Evolutionary conservation across 371 early-diverging fungal species (phyloP).

Genomic region (Mortierella polycephala): DNA sequence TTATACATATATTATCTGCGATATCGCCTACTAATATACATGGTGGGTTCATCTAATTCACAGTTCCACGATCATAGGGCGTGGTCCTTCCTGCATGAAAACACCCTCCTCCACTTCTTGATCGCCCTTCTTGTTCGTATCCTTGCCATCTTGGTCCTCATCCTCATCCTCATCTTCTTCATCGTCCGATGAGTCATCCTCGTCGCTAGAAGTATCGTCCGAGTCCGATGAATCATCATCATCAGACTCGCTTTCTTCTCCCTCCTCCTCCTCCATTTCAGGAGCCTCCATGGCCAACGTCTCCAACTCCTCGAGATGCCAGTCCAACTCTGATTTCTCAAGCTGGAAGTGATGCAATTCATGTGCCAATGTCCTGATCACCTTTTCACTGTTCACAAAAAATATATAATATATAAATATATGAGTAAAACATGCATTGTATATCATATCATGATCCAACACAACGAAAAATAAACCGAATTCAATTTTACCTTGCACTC

Average conservation of each 20-base stretch:
- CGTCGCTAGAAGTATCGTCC: slow-evolving; percentile 30
- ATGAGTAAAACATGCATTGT: background rate
- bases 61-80: slow-evolving; percentile 48
- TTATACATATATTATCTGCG: too few relatives aligned
- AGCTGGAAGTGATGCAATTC: slow-evolving; percentile 81
- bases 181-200: slow-evolving; percentile 22
- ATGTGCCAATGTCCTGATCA: slow-evolving; percentile 77
- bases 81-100: slow-evolving; percentile 46
- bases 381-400: slow-evolving; percentile 65
- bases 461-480: background rate
- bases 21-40: too few relatives aligned
- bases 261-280: slow-evolving; percentile 40
- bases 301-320: slow-evolving; percentile 82
- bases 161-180: slow-evolving; percentile 14
- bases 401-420: background rate
- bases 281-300: slow-evolving; percentile 62
- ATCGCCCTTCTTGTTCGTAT: background rate
- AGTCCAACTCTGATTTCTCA: slow-evolving; percentile 73
- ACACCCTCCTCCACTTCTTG: slow-evolving; percentile 32
- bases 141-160: background rate
- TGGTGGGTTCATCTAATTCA: background rate
- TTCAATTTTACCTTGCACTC: slow-evolving; percentile 61
- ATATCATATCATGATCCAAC: background rate
- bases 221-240: slow-evolving; percentile 12
- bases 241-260: slow-evolving; percentile 25